Evolutionary conservation across 345 rosid species (phyloP).

Genomic region (Dovyalis caffra): DNA sequence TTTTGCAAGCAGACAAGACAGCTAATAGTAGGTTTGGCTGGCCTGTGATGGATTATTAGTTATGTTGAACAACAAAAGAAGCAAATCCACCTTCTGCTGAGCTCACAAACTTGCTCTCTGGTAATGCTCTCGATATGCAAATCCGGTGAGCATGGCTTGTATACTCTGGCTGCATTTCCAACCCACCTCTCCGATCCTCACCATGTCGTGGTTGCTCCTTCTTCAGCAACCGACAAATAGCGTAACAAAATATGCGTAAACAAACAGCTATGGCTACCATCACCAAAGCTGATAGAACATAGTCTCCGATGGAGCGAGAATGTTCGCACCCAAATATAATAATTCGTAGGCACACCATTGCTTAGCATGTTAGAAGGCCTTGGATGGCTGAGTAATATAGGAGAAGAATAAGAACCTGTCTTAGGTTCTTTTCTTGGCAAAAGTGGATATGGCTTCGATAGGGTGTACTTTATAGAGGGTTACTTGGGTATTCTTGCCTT

Average conservation of each 20-base stretch:
- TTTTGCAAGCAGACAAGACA: background rate
- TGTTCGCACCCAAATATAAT: slow-evolving; percentile 35
- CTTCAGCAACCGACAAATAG: slow-evolving; percentile 27
- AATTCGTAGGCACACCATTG: slow-evolving; percentile 43
- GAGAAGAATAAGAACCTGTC: background rate
- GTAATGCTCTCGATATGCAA: background rate
- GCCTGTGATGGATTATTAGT: too few species aligned
- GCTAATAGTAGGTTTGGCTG: too few species aligned
- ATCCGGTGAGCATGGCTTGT: slow-evolving; percentile 1
- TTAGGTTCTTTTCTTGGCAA: slow-evolving; percentile 13
- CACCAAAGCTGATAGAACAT: slow-evolving; percentile 33
- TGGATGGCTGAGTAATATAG: background rate
- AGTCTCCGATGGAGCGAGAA: slow-evolving; percentile 23
- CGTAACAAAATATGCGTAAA: slow-evolving; percentile 30
- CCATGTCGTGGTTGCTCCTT: slow-evolving; percentile 3
- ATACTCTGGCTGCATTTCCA: slow-evolving; percentile 12
- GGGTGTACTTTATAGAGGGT: background rate
- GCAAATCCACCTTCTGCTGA: background rate
- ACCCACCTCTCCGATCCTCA: background rate
- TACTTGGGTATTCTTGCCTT: slow-evolving; percentile 27
- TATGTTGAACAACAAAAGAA: background rate
- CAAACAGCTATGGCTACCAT: slow-evolving; percentile 34
- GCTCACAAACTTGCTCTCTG: background rate
- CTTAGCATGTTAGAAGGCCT: background rate
- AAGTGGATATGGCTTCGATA: background rate